A percentile compares a stretch with the other conserved stretches of the same genome.
Conservation (phyloP, 768 basidiomycete species). For the Lactarius hatsudake region DNA sequence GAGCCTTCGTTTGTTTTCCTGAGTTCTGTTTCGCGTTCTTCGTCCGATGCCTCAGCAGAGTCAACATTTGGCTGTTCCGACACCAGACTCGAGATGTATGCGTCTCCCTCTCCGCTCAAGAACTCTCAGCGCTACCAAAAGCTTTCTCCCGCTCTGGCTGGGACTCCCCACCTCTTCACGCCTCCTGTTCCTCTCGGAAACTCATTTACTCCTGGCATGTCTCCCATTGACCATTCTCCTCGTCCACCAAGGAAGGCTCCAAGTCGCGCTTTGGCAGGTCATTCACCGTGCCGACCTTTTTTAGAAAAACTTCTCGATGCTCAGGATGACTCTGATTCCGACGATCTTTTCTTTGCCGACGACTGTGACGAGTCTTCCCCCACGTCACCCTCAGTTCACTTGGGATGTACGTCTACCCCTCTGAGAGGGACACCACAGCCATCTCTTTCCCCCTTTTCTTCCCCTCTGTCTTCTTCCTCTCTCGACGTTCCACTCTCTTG, state of each 20-base stretch:
- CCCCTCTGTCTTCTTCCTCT: constrained; percentile 22
- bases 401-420: constrained; percentile 24
- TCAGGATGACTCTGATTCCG: constrained; percentile 23
- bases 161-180: constrained; percentile 24
- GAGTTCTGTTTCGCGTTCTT: constrained; percentile 2
- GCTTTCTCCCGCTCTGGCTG: constrained; percentile 23
- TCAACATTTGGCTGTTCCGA: background rate
- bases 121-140: constrained; percentile 5
- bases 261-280: background rate
- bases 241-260: constrained; percentile 4
- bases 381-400: constrained; percentile 16
- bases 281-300: constrained; percentile 14
- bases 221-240: constrained; percentile 25
- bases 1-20: background rate
- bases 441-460: constrained; percentile 22
- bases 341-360: background rate
- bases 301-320: constrained; percentile 18
- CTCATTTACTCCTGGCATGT: constrained; percentile 18
- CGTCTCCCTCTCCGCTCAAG: constrained; percentile 25
- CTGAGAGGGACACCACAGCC: constrained; percentile 18
- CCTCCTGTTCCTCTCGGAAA: constrained; percentile 17
- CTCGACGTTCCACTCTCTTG: constrained; percentile 21
- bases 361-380: constrained; percentile 22
- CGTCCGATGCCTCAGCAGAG: constrained; percentile 10
- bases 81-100: constrained; percentile 23